Conservation (phyloP, 257 asterid genomes). For the Thymus mandschuricus region DNA sequence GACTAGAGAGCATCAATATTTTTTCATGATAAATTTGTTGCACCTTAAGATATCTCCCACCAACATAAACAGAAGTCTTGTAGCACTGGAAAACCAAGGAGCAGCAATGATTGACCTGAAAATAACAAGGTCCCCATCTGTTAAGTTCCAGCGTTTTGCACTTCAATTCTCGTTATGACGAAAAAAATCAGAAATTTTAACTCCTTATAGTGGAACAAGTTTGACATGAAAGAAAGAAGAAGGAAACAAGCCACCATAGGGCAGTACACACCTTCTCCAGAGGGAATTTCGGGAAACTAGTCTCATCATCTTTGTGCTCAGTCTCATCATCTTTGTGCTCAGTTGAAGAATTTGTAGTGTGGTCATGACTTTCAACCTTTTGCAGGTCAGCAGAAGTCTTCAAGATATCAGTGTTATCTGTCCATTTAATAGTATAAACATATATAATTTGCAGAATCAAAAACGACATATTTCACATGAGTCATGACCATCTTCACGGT, state of each 20-base stretch:
- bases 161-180: constrained; percentile 12
- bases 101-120: constrained; percentile 65
- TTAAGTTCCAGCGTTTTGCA: neutral
- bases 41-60: constrained; percentile 99
- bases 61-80: constrained; percentile 74
- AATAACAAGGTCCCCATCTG: constrained; percentile 28
- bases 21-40: constrained; percentile 15
- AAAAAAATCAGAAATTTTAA: constrained; percentile 6
- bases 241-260: constrained; percentile 27
- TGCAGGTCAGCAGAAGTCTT: constrained; percentile 38
- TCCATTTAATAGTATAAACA: constrained; percentile 29
- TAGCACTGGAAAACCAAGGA: constrained; percentile 54
- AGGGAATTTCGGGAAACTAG: constrained; percentile 39
- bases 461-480: constrained; percentile 19
- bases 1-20: neutral
- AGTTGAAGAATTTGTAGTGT: constrained; percentile 27
- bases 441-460: constrained; percentile 24
- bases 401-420: constrained; percentile 48
- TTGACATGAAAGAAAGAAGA: constrained; percentile 23
- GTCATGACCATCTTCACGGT: neutral
- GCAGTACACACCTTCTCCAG: constrained; percentile 55
- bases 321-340: constrained; percentile 42
- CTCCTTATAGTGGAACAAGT: constrained; percentile 6
- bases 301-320: too few species aligned
- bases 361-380: constrained; percentile 41